phyloP scores from a whole-genome alignment of 805 yeast species.

The Yamadazyma ubonensis region DNA sequence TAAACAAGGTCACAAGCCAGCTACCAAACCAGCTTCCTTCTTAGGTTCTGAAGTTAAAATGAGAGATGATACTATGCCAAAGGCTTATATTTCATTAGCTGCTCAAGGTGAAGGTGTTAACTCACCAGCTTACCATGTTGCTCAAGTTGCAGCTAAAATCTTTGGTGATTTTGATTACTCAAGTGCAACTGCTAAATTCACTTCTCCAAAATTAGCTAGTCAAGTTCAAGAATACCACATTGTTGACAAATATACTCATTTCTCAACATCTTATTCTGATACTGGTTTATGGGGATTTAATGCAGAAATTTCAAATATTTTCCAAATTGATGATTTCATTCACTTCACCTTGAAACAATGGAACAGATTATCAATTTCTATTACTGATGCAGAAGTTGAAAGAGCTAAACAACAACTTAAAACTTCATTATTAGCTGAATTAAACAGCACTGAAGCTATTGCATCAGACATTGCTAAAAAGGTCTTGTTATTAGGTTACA shows the following conservation, averaged over 20 bases:
- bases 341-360: constrained; percentile 84
- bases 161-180: constrained; percentile 53
- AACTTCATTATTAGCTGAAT: constrained; percentile 53
- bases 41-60: constrained; percentile 84
- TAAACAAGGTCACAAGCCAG: constrained; percentile 51
- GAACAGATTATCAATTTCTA: constrained; percentile 77
- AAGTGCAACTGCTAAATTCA: constrained; percentile 48
- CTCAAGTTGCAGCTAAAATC: constrained; percentile 70
- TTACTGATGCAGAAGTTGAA: constrained; percentile 74
- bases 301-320: constrained; percentile 60
- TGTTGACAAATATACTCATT: constrained; percentile 70
- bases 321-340: constrained; percentile 66
- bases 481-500: constrained; percentile 60
- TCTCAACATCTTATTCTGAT: constrained; percentile 70
- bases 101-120: constrained; percentile 65
- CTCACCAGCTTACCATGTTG: constrained; percentile 66
- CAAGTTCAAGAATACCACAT: constrained; percentile 70
- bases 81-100: constrained; percentile 75
- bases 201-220: constrained; percentile 68
- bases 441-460: constrained; percentile 50
- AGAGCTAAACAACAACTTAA: constrained; percentile 74
- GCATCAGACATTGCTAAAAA: constrained; percentile 59
- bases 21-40: constrained; percentile 56
- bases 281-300: constrained; percentile 84
- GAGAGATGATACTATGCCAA: constrained; percentile 84